A percentile compares a stretch with the other conserved stretches of the same genome.
Conservation (phyloP, 495 filamentous ascomycete species). For the Filosporella fistucella region DNA sequence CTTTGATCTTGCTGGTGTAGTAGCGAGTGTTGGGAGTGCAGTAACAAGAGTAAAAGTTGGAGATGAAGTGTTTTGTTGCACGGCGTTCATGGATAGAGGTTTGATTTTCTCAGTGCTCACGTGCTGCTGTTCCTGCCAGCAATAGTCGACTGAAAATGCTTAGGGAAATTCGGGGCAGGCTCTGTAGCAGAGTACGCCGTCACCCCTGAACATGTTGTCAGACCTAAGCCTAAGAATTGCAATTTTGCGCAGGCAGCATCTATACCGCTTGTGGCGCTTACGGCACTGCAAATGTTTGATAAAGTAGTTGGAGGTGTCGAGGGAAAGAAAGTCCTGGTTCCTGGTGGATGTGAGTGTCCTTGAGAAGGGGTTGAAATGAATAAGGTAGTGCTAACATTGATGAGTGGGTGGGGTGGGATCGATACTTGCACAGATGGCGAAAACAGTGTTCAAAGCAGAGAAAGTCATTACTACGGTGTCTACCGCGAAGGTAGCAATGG, state of each 20-base stretch:
- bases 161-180: conserved; percentile 14
- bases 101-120: too few relatives aligned
- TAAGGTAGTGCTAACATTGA: conserved; percentile 3
- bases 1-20: conserved; percentile 41
- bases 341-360: conserved; percentile 31
- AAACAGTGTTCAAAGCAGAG: conserved; percentile 42
- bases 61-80: conserved; percentile 41
- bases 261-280: conserved; percentile 33
- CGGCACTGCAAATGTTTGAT: conserved; percentile 36
- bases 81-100: conserved; percentile 14
- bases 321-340: conserved; percentile 51
- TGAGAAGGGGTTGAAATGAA: not conserved
- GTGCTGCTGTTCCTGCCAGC: not conserved
- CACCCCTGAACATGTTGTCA: conserved; percentile 17
- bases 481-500: conserved; percentile 41
- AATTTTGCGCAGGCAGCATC: conserved; percentile 28
- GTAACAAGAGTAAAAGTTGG: conserved; percentile 40
- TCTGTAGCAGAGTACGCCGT: conserved; percentile 35
- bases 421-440: conserved; percentile 44
- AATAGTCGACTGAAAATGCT: not conserved
- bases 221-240: conserved; percentile 34
- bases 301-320: conserved; percentile 33
- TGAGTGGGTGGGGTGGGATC: conserved; percentile 42
- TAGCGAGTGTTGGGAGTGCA: conserved; percentile 34
- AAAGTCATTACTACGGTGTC: conserved; percentile 49